These are phyloP conservation scores for Colletotrichum sp. DNA, from an alignment of 2,329 filamentous ascomycete genomes.

Conservation along the genomic window DNA sequence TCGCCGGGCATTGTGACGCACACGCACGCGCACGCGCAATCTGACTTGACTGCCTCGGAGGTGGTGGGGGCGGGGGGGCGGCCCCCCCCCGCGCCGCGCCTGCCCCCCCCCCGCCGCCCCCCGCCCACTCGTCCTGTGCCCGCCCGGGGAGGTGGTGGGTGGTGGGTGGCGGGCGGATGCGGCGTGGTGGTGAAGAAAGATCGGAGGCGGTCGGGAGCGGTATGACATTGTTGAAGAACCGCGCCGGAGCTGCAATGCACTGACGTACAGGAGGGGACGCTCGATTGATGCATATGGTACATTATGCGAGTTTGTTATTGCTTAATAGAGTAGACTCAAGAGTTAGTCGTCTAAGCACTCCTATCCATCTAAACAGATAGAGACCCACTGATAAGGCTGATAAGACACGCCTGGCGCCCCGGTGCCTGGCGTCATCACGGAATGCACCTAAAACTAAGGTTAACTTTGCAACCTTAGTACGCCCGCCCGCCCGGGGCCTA, in stretches of 20 bases:
- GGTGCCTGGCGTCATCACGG: background rate
- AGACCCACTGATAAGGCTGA: background rate
- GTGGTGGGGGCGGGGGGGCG: background rate
- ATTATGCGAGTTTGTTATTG: background rate
- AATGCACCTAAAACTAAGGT: background rate
- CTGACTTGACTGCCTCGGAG: background rate
- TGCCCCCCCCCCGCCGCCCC: no score
- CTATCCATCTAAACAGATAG: background rate
- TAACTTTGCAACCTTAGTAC: constrained; percentile 1
- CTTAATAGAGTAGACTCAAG: background rate
- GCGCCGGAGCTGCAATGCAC: constrained; percentile 2
- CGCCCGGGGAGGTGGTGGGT: background rate
- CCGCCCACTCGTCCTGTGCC: no score
- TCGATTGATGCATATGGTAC: background rate
- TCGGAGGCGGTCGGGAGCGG: background rate
- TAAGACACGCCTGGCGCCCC: background rate
- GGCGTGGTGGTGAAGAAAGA: constrained; percentile 12
- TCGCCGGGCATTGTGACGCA: constrained; percentile 2
- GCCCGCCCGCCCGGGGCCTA: background rate
- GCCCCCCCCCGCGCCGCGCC: no score
- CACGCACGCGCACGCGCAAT: background rate
- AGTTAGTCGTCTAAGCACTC: background rate
- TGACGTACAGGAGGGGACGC: background rate
- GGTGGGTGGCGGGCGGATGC: background rate
- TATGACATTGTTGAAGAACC: constrained; percentile 18